A percentile compares a stretch with the other conserved stretches of the same genome.
phyloP scores from a whole-genome alignment of 768 basidiomycete genomes.

The Exsudoporus frostii region DNA sequence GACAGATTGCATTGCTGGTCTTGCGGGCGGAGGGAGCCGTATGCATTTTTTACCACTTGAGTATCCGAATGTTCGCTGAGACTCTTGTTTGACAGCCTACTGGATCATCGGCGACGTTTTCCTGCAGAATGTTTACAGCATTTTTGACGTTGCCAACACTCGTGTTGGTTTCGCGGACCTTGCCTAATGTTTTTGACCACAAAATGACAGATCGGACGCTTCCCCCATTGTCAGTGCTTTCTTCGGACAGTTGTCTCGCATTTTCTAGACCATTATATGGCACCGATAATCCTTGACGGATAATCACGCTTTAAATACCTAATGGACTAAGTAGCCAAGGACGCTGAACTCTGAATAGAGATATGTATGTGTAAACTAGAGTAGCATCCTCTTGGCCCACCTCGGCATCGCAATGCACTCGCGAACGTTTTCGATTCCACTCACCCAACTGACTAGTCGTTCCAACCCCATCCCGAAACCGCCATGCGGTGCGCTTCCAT shows the following conservation, averaged over 20 bases:
- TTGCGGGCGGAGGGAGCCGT: constrained; percentile 31
- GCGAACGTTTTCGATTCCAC: constrained; percentile 85
- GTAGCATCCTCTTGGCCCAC: constrained; percentile 76
- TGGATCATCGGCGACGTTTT: constrained; percentile 38
- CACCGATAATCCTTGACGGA: neutral
- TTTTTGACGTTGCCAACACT: constrained; percentile 31
- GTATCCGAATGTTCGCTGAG: neutral
- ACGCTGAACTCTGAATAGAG: neutral
- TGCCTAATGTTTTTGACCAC: constrained; percentile 4
- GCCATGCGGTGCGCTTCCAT: constrained; percentile 87
- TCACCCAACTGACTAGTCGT: constrained; percentile 80
- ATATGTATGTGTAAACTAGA: constrained; percentile 35
- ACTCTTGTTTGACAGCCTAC: constrained; percentile 14
- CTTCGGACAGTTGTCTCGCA: constrained; percentile 1
- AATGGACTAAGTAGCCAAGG: neutral
- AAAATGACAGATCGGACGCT: neutral
- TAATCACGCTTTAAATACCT: neutral
- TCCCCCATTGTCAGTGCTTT: neutral
- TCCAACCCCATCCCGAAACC: constrained; percentile 98
- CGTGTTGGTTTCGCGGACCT: constrained; percentile 43
- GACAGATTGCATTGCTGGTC: constrained; percentile 36
- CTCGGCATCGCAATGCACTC: constrained; percentile 92
- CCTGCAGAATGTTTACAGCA: constrained; percentile 31
- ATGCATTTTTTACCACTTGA: neutral
- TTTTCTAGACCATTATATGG: neutral